Evolutionary conservation across 2,329 filamentous ascomycete genomes (phyloP), one percentile per base, ranked within the genome.

Genomic region (Podosphaera aphanis): DNA sequence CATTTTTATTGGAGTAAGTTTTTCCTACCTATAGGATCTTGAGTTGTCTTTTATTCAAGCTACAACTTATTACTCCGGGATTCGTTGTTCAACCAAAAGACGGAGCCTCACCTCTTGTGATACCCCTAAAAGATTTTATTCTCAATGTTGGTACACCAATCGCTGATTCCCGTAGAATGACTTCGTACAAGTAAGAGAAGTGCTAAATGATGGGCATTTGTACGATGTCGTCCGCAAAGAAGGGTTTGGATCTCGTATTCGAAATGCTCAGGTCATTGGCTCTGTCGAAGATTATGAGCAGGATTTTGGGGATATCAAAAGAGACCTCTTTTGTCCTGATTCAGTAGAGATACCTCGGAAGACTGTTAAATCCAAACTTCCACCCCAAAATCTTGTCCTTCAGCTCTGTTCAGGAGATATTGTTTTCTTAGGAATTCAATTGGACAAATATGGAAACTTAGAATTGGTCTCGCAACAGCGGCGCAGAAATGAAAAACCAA

Each of bases 331-430:
- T 13, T 23, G 11, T 37, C 13, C 61, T 43, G 57, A 49, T 23
- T 41, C 36, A 37, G 19, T 15, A 6, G 13, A 23, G 2, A 33
- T 11, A 33, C 29, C 29, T 33, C 19, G 18, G 11, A 57, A 62
- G 43, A 29, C 43, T n/a, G 20, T 45, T 50, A 35, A 33, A 51
- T 31, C n/a, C 43, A 43, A 29, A 49, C 59, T 80, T 46, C 83
- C 86, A 11, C 80, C 83, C n/a, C 84, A 95, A 56, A 65, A 86
- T 20, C 64, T 95, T 15, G 70, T 90, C 3, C 63, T 95, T 15
- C 74, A 83, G 19, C 68, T 94, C 7, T 77, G 82, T 51, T 74
- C 72, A 15, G 76, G 77, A 33, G 74, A 83, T 48, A 65, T 83
- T 44, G 68, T 88, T 20, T 93, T 94, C 53, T 62, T 94, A 20